These are phyloP conservation scores for Uronychia setigera DNA, from an alignment of 73 alveolate species.

Conservation along the genomic window DNA sequence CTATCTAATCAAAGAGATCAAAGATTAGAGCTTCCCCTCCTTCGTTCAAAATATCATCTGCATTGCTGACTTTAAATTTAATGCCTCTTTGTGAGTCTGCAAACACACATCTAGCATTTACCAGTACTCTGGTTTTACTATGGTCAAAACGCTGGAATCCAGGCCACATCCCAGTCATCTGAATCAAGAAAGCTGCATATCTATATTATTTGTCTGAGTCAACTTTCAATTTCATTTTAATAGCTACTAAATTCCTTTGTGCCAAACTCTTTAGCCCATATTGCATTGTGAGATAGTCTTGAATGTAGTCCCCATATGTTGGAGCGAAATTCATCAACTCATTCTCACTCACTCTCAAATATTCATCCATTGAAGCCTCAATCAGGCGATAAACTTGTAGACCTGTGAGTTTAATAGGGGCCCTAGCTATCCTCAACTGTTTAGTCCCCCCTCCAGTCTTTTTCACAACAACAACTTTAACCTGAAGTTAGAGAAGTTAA, in stretches of 20 bases:
- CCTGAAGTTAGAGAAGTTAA: too few relatives aligned
- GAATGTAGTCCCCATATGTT: background rate
- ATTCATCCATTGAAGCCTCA: background rate
- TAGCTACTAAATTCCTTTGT: background rate
- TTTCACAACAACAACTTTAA: background rate
- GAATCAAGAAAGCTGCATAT: background rate
- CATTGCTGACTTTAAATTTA: background rate
- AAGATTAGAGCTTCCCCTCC: background rate
- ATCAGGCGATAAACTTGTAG: background rate
- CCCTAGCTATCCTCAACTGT: background rate
- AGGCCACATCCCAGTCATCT: background rate
- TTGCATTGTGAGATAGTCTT: background rate
- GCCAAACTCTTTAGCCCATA: background rate
- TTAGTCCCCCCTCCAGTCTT: background rate
- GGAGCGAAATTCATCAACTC: background rate
- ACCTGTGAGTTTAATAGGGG: background rate
- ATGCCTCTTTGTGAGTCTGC: background rate
- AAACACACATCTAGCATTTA: background rate
- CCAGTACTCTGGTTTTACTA: background rate
- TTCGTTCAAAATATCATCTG: background rate
- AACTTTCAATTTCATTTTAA: background rate
- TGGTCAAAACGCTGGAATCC: background rate
- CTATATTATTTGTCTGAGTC: background rate
- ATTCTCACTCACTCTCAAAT: background rate
- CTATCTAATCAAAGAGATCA: background rate